Percentiles rank a stretch among this genome's conserved stretches.
Evolutionary conservation across 352 stramenopile species (phyloP).

Genomic region (Phytophthora sp.): DNA sequence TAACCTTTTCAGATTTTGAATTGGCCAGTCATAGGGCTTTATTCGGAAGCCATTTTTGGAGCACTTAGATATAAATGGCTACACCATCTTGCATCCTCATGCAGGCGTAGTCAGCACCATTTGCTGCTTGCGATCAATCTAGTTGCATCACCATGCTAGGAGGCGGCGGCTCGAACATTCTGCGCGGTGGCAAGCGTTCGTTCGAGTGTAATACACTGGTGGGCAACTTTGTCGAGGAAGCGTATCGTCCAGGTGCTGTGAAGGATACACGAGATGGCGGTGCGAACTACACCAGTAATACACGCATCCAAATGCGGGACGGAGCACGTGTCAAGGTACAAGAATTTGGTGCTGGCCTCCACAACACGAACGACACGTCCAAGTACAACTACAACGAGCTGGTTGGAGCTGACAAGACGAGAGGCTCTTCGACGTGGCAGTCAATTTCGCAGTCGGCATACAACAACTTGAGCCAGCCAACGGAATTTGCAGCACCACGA

Average conservation of each 20-base stretch:
- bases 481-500: slow-evolving; percentile 69
- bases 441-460: slow-evolving; percentile 65
- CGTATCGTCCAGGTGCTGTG: slow-evolving; percentile 63
- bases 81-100: too few species aligned
- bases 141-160: slow-evolving; percentile 32
- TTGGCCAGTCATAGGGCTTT: slow-evolving; percentile 12
- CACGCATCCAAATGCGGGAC: slow-evolving; percentile 61
- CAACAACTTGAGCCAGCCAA: slow-evolving; percentile 58
- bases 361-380: slow-evolving; percentile 45
- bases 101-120: background rate
- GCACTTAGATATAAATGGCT: background rate
- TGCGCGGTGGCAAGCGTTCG: slow-evolving; percentile 76
- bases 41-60: too few species aligned
- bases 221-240: slow-evolving; percentile 84
- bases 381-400: slow-evolving; percentile 78
- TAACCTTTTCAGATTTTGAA: slow-evolving; percentile 1
- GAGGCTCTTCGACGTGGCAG: slow-evolving; percentile 51
- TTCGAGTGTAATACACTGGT: slow-evolving; percentile 84
- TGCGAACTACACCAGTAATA: slow-evolving; percentile 61
- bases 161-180: slow-evolving; percentile 80
- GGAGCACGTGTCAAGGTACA: slow-evolving; percentile 37
- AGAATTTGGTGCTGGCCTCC: slow-evolving; percentile 60
- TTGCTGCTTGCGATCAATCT: background rate
- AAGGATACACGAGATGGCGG: slow-evolving; percentile 48
- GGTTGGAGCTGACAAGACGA: slow-evolving; percentile 67